These are phyloP conservation scores for Ambrosiella cleistominuta DNA, from an alignment of 2,329 filamentous ascomycete genomes.

Conservation along the genomic window DNA sequence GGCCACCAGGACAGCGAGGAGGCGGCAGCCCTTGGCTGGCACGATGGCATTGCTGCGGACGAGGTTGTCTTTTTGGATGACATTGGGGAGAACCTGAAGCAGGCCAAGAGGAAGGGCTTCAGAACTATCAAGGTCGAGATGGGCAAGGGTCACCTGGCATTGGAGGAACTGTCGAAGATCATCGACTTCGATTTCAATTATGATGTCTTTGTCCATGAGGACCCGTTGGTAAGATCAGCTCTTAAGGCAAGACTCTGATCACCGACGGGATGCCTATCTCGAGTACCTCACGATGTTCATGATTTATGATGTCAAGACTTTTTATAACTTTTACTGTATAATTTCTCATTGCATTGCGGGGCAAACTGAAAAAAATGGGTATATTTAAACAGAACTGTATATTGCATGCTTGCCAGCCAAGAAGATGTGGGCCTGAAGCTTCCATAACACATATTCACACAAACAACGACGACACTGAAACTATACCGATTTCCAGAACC, in stretches of 20 bases:
- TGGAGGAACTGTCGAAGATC: constrained; percentile 58
- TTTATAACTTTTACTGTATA: not conserved
- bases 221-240: too few species aligned
- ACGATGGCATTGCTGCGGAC: constrained; percentile 24
- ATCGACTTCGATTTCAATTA: constrained; percentile 42
- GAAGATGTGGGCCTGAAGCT: too few species aligned
- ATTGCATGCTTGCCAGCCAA: not conserved
- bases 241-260: too few species aligned
- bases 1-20: not conserved
- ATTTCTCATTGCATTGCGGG: not conserved
- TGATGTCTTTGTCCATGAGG: too few species aligned
- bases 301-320: not conserved
- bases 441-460: not conserved
- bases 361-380: not conserved
- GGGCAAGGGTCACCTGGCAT: constrained; percentile 62
- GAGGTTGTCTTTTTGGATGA: constrained; percentile 85
- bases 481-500: not conserved
- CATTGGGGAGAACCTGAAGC: constrained; percentile 84
- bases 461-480: not conserved
- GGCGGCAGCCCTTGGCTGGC: constrained; percentile 10
- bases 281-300: not conserved
- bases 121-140: constrained; percentile 70
- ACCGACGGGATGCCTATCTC: too few species aligned
- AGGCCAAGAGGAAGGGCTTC: constrained; percentile 56
- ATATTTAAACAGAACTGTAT: not conserved